Evolutionary conservation across 2,329 filamentous ascomycete genomes (phyloP).

Genomic region (Fusarium sp.): DNA sequence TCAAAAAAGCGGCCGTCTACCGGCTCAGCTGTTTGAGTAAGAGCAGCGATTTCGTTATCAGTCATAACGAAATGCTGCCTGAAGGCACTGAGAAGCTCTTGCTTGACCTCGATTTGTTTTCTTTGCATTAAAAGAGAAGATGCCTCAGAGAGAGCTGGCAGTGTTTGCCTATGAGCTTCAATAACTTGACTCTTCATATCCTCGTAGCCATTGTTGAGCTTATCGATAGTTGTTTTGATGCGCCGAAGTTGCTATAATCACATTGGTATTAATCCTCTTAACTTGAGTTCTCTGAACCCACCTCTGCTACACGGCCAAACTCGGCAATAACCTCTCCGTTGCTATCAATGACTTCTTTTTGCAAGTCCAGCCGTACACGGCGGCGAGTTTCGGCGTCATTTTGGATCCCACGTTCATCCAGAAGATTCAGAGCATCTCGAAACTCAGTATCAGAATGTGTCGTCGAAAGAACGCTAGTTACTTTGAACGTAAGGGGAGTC

Average conservation of each 20-base stretch:
- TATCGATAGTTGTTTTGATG: constrained; percentile 83
- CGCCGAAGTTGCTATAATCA: constrained; percentile 81
- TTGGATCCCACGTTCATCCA: constrained; percentile 78
- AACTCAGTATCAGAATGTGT: constrained; percentile 96
- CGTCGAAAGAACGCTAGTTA: constrained; percentile 87
- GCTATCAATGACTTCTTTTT: constrained; percentile 92
- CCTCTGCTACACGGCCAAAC: constrained; percentile 90
- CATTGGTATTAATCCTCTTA: constrained; percentile 44
- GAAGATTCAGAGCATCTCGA: constrained; percentile 81
- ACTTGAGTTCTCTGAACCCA: constrained; percentile 59
- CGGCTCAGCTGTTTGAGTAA: constrained; percentile 84
- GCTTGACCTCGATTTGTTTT: constrained; percentile 81
- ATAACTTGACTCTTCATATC: constrained; percentile 84
- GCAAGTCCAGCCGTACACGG: constrained; percentile 83
- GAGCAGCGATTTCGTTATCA: constrained; percentile 79
- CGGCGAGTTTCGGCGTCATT: constrained; percentile 85
- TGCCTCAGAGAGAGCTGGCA: constrained; percentile 82
- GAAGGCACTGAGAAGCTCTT: constrained; percentile 82
- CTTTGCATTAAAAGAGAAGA: constrained; percentile 79
- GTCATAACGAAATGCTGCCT: constrained; percentile 86
- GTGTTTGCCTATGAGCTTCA: constrained; percentile 80
- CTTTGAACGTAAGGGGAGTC: constrained; percentile 82
- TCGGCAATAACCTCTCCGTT: constrained; percentile 91
- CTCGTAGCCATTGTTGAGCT: constrained; percentile 82
- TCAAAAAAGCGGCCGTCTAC: constrained; percentile 89